phyloP scores from a whole-genome alignment of 2,329 filamentous ascomycete genomes.

The Penicillium concentricum region DNA sequence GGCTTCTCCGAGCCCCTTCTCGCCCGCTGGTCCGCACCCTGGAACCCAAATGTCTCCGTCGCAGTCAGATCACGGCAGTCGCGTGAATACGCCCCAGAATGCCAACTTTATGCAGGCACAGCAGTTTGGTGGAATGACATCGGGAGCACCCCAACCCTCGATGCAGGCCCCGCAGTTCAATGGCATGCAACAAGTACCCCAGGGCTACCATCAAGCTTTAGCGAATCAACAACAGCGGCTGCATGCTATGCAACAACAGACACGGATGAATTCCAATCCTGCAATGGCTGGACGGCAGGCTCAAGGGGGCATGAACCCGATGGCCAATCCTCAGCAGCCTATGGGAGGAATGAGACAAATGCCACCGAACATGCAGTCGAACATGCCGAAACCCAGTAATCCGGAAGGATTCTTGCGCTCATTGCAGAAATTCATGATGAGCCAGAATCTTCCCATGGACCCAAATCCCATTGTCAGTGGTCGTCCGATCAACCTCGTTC shows the following conservation, averaged over 20 bases:
- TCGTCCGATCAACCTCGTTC: constrained; percentile 70
- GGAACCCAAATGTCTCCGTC: constrained; percentile 71
- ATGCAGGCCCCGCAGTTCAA: constrained; percentile 50
- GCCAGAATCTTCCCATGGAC: constrained; percentile 71
- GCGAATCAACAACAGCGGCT: constrained; percentile 69
- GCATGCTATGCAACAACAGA: constrained; percentile 81
- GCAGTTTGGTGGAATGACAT: constrained; percentile 44
- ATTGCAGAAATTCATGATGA: constrained; percentile 73
- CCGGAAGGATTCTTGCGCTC: constrained; percentile 74
- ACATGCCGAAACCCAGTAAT: constrained; percentile 41
- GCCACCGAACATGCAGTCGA: constrained; percentile 47
- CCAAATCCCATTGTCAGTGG: constrained; percentile 71
- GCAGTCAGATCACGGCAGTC: constrained; percentile 69
- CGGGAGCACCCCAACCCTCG: constrained; percentile 39
- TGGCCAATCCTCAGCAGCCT: constrained; percentile 42
- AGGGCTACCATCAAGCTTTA: constrained; percentile 57
- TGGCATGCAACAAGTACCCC: constrained; percentile 43
- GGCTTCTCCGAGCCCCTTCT: constrained; percentile 88
- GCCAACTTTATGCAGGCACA: constrained; percentile 62
- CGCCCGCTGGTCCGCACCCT: constrained; percentile 66
- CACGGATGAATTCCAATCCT: constrained; percentile 54
- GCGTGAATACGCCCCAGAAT: constrained; percentile 68
- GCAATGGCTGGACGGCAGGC: constrained; percentile 37
- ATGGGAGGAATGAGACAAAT: constrained; percentile 52
- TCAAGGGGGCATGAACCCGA: constrained; percentile 37